These are phyloP conservation scores for Phytopythium boreale DNA, from an alignment of 352 stramenopile genomes.

Conservation along the genomic window DNA sequence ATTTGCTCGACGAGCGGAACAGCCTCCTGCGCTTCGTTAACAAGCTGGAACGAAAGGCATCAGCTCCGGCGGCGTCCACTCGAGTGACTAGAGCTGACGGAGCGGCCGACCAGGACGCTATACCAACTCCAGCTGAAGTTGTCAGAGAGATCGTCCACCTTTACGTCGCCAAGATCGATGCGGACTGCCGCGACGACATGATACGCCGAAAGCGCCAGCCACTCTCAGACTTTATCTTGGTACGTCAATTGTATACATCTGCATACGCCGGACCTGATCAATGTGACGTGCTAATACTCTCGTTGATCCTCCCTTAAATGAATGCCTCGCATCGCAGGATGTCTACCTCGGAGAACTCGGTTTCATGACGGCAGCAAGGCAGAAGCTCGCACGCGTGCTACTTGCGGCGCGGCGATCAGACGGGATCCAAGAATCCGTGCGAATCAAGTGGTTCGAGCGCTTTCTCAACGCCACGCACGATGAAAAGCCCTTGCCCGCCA, in stretches of 20 bases:
- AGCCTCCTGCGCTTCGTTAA: neutral
- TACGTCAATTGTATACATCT: neutral
- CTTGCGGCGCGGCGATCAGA: slow-evolving; percentile 35
- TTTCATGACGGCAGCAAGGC: slow-evolving; percentile 52
- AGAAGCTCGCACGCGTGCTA: slow-evolving; percentile 49
- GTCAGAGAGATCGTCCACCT: slow-evolving; percentile 56
- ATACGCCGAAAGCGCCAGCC: slow-evolving; percentile 31
- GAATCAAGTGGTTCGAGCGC: slow-evolving; percentile 64
- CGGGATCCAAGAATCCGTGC: slow-evolving; percentile 39
- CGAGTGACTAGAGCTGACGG: slow-evolving; percentile 9
- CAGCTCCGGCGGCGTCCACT: neutral
- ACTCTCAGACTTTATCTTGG: slow-evolving; percentile 46
- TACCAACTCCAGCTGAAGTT: slow-evolving; percentile 28
- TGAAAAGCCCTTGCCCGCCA: slow-evolving; percentile 29
- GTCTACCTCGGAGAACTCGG: slow-evolving; percentile 63
- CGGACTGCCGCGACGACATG: slow-evolving; percentile 32
- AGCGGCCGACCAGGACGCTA: slow-evolving; percentile 8
- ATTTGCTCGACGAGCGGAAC: neutral
- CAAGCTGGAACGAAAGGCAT: neutral
- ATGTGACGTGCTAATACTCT: neutral
- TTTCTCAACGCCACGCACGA: slow-evolving; percentile 42
- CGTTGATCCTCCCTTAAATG: slow-evolving; percentile 1
- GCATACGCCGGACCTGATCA: too few relatives aligned
- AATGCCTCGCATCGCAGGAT: slow-evolving; percentile 17
- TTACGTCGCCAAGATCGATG: slow-evolving; percentile 58